Base-by-base conservation (phyloP, 2,329 filamentous ascomycete genomes). In the Aspergillus brasiliensis region DNA sequence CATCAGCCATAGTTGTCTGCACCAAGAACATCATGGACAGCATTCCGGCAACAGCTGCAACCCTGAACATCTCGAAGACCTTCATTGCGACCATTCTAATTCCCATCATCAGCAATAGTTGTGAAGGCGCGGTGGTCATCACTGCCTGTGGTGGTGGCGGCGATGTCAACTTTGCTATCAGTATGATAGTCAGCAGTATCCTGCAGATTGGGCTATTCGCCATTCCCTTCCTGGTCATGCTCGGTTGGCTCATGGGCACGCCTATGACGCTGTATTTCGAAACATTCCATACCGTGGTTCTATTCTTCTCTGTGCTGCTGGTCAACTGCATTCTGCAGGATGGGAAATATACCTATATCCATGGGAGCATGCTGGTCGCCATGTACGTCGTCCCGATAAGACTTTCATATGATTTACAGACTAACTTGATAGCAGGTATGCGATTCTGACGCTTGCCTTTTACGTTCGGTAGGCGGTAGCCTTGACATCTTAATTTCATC, bases 141-240 rank as follows among this genome's bases (percentile, higher is more conserved):
- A 19, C 28, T 17, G 86, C 90, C 15, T 88, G 91, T 11, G 88
- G 89, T 1, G 77, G 87, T 53, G 86, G 88, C 70, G 84, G 91
- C 76, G 91, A 79, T 67, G 79, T 79, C 68, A 75, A 80, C 60
- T 68, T 74, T 55, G 85, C 89, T 38, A 88, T 91, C 81, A 86
- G 87, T 47, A 88, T 91, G 49, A 89, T 89, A 25, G 89, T 91
- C 69, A 89, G 89, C 38, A 90, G 86, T 49, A 89, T 87, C 70
- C 88, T 91, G 69, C 89, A 91, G 75, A 91, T 91, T 67, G 88
- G 89, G 25, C 79, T 91, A 48, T 84, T 91, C 38, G 88, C 91
- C 38, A 91, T 89, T 1, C 89, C 89, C 0, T 86, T 88, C 70
- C 80, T 91, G 52, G 89, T 91, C 49, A 84, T 91, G 64, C 80